phyloP scores from a whole-genome alignment of 768 basidiomycete species.

The Scleroderma citrinum region DNA sequence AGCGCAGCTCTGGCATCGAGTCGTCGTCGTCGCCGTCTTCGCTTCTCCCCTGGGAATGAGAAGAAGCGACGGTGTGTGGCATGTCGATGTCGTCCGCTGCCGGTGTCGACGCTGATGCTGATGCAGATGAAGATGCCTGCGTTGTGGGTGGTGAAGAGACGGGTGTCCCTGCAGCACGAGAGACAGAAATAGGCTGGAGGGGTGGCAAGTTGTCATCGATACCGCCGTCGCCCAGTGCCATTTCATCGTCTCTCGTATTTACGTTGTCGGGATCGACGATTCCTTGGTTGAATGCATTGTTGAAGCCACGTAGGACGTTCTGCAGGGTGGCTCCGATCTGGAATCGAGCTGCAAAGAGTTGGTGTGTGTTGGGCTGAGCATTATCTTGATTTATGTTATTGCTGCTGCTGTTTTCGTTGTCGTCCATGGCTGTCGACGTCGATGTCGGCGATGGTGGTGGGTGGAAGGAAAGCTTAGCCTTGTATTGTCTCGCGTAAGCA shows the following conservation, averaged over 20 bases:
- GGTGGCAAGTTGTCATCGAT: slow-evolving; percentile 1
- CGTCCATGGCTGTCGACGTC: background rate
- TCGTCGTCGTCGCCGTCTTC: slow-evolving; percentile 26
- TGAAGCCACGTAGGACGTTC: slow-evolving; percentile 26
- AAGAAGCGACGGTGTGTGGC: background rate
- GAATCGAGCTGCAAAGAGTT: slow-evolving; percentile 14
- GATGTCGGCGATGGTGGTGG: background rate
- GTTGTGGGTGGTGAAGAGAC: background rate
- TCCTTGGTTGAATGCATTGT: slow-evolving; percentile 23
- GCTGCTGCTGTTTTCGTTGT: background rate
- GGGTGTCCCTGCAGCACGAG: background rate
- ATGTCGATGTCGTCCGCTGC: slow-evolving; percentile 5
- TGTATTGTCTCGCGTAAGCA: background rate
- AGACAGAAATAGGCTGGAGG: background rate
- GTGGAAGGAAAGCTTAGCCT: background rate
- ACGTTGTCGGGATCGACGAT: slow-evolving; percentile 3
- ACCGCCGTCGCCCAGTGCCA: background rate
- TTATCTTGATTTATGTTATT: slow-evolving; percentile 10
- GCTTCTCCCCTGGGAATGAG: background rate
- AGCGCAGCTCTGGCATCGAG: slow-evolving; percentile 38
- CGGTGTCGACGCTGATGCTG: background rate
- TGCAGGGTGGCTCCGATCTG: slow-evolving; percentile 23
- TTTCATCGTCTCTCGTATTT: background rate
- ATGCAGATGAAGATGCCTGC: slow-evolving; percentile 2
- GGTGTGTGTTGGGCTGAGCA: slow-evolving; percentile 3